Evolutionary conservation across 2,329 filamentous ascomycete species (phyloP), one percentile per base, ranked within the genome.

Genomic region (Nothopassalora personata): DNA sequence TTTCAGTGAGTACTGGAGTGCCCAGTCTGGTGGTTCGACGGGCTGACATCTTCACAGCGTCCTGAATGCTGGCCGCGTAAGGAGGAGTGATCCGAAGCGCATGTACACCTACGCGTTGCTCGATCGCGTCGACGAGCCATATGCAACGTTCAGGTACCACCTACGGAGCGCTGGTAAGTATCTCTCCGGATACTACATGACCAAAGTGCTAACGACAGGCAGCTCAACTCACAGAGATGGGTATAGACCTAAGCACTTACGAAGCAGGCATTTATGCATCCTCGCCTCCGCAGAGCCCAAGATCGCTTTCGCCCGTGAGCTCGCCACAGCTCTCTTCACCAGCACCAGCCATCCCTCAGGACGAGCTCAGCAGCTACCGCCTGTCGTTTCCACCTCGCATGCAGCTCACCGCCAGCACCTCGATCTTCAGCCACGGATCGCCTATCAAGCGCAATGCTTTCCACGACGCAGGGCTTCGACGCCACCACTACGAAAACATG

Each of bases 41-140:
- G 10, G 23, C 53, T 56, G 46, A 56, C 30, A 52, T 23, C 33
- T 23, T 30, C 18, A 48, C 28, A 64, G 61, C 19, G 52, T 60
- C 51, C 77, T 74, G 18, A 76, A 76, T 4, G 65, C 67, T 23
- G 64, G 64, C 15, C 54, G 55, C 19, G 67, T 76, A 8, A 73
- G 73, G 53, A 61, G 66, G 34, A 68, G 74, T 34, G 72, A 77
- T 10, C 77, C 76, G 8, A 75, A 74, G 60, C 70, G 73, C 3
- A 79, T 74, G 66, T 82, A 81, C 67, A 75, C 74, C 54, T 81
- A 80, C 54, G 75, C 78, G 1, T 73, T 82, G 18, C 67, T 81
- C 19, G 79, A 82, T 66, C 73, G 79, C 1, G 54, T 76, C 6
- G 77, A 81, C 62, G 66, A 73, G 63, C 80, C 80, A 2, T 80